A percentile compares a stretch with the other conserved stretches of the same genome.
Evolutionary conservation across 1,284 basidiomycete genomes (phyloP).

Genomic region (Malassezia obtusa): DNA sequence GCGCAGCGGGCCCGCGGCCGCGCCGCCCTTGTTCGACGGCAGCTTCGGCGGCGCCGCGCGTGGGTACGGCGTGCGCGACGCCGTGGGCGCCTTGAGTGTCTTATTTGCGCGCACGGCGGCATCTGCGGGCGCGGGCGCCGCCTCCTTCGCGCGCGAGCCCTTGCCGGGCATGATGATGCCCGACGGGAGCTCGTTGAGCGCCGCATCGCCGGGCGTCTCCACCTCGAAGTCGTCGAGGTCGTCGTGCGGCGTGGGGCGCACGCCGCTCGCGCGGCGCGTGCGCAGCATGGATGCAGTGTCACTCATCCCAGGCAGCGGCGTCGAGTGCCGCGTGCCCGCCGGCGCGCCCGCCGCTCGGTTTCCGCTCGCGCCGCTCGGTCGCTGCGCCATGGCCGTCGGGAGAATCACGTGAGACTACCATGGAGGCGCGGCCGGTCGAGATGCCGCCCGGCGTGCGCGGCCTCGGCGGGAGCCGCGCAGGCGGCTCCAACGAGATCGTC

Average conservation of each 20-base stretch:
- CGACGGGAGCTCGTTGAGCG: conserved; percentile 22
- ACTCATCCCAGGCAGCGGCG: conserved; percentile 38
- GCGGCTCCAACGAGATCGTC: conserved; percentile 22
- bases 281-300: conserved; percentile 40
- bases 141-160: conserved; percentile 1
- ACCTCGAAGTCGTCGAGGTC: conserved; percentile 36
- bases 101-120: not conserved
- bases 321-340: not conserved
- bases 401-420: not conserved
- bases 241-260: conserved; percentile 10
- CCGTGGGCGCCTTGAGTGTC: conserved; percentile 2
- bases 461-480: not conserved
- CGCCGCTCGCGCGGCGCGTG: conserved; percentile 22
- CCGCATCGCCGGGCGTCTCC: conserved; percentile 32
- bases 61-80: conserved; percentile 5
- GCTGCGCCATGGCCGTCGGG: conserved; percentile 13
- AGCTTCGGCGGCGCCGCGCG: conserved; percentile 18
- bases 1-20: not conserved
- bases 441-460: not conserved
- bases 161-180: conserved; percentile 32
- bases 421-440: not conserved
- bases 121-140: not conserved
- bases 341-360: conserved; percentile 3
- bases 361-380: conserved; percentile 1
- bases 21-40: not conserved